A percentile compares a stretch with the other conserved stretches of the same genome.
Conservation (phyloP, 805 yeast genomes). For the Lachancea sp. region DNA sequence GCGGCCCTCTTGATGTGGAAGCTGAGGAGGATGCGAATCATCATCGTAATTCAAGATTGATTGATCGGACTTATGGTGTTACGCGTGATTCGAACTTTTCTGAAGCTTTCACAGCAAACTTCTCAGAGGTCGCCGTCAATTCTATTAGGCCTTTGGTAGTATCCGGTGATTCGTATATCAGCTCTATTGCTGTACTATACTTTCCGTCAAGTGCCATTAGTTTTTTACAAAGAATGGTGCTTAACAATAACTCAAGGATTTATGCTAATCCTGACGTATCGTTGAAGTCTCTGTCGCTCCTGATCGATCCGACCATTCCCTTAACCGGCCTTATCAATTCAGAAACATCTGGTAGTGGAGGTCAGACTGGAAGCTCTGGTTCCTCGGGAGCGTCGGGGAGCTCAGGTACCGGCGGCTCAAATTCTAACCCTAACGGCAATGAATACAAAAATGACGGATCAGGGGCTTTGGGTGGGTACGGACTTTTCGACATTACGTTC, state of each 20-base stretch:
- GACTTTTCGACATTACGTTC: slow-evolving; percentile 2
- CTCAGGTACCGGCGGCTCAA: slow-evolving; percentile 11
- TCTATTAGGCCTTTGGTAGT: slow-evolving; percentile 74
- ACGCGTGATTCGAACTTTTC: too few relatives aligned
- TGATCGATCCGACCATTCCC: slow-evolving; percentile 50
- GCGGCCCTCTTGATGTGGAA: too few relatives aligned
- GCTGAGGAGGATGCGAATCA: too few relatives aligned
- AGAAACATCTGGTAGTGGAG: slow-evolving; percentile 27
- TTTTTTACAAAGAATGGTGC: slow-evolving; percentile 44
- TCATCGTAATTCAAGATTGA: too few relatives aligned
- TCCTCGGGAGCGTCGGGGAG: slow-evolving; percentile 2
- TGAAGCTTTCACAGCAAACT: slow-evolving; percentile 14
- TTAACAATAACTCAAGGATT: slow-evolving; percentile 47
- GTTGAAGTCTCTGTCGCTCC: slow-evolving; percentile 49
- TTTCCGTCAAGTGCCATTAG: slow-evolving; percentile 54
- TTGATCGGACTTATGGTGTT: too few relatives aligned
- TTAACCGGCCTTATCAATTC: slow-evolving; percentile 18
- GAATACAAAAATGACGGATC: neutral
- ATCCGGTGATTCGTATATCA: slow-evolving; percentile 50
- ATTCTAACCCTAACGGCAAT: slow-evolving; percentile 12
- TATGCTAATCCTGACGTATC: slow-evolving; percentile 56
- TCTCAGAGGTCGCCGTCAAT: slow-evolving; percentile 48
- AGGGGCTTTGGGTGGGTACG: slow-evolving; percentile 8
- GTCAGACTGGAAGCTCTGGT: slow-evolving; percentile 22
- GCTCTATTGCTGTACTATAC: slow-evolving; percentile 81